A percentile compares a stretch with the other conserved stretches of the same genome.
These are phyloP conservation scores for Fraxinus platypoda DNA, from an alignment of 305 asterid species.

Conservation along the genomic window DNA sequence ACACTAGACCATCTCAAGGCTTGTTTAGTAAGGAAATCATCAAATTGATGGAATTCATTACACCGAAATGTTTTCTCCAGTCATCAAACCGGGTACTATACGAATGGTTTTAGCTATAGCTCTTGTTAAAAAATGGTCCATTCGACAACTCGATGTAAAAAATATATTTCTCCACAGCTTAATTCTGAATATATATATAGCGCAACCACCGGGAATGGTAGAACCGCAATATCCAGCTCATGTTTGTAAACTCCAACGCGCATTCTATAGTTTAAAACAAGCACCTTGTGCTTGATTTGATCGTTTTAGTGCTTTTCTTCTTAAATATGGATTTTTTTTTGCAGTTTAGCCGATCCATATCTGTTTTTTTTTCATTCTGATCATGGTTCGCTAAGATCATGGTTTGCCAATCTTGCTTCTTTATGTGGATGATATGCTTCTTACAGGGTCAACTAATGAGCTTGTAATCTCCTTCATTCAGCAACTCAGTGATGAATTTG, in stretches of 20 bases:
- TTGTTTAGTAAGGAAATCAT: background rate
- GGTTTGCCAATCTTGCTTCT: background rate
- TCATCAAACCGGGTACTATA: background rate
- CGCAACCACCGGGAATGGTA: background rate
- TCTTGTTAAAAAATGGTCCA: background rate
- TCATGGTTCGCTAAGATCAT: background rate
- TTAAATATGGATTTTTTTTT: background rate
- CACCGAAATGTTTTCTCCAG: background rate
- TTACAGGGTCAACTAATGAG: too few relatives aligned
- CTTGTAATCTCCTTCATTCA: too few relatives aligned
- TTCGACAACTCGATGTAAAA: background rate
- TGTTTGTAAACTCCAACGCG: background rate
- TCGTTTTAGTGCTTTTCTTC: background rate
- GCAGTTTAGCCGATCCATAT: constrained; percentile 13
- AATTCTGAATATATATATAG: background rate
- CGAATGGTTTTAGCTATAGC: background rate
- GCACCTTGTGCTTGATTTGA: background rate
- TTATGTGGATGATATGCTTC: background rate
- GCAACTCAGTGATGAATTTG: too few relatives aligned
- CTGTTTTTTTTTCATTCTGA: constrained; percentile 1
- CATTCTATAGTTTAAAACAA: background rate
- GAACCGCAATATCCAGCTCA: background rate
- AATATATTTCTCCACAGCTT: background rate
- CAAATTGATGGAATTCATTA: background rate
- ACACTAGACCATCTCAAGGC: background rate